Percentiles rank a stretch among this genome's conserved stretches.
Evolutionary conservation across 495 filamentous ascomycete genomes (phyloP).

Genomic region (Evansstolkia leycettana): DNA sequence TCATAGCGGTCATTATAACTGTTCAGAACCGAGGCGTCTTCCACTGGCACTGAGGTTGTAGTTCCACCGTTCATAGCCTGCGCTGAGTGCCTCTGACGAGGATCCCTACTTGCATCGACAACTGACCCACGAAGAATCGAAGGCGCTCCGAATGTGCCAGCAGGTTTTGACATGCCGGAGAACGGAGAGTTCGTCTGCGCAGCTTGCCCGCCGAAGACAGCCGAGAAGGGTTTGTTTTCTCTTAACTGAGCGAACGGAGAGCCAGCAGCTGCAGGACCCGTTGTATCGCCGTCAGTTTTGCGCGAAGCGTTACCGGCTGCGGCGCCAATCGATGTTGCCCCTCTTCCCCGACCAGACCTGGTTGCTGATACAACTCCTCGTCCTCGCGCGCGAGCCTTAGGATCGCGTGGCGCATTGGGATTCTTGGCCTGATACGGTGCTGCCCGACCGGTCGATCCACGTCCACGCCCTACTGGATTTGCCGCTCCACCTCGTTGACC

Average conservation of each 20-base stretch:
- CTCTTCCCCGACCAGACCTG: conserved; percentile 15
- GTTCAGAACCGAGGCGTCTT: conserved; percentile 12
- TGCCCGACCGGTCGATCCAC: conserved; percentile 14
- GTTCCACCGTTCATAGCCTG: conserved; percentile 3
- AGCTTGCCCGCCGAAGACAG: conserved; percentile 9
- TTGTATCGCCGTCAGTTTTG: background rate
- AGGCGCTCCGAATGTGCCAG: conserved; percentile 3
- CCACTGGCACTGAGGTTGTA: conserved; percentile 7
- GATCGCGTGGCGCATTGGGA: conserved; percentile 7
- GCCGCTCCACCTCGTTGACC: conserved; percentile 18
- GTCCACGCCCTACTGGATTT: conserved; percentile 15
- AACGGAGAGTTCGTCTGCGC: conserved; percentile 12
- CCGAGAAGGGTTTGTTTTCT: conserved; percentile 7
- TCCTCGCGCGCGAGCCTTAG: conserved; percentile 15
- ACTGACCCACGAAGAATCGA: conserved; percentile 5
- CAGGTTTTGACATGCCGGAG: conserved; percentile 8
- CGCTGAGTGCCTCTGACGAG: conserved; percentile 2
- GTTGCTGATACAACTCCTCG: conserved; percentile 12
- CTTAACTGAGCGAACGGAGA: conserved; percentile 24
- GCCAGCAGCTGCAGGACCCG: conserved; percentile 1
- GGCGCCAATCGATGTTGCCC: conserved; percentile 5
- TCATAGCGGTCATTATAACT: conserved; percentile 32
- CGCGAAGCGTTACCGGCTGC: background rate
- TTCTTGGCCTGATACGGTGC: conserved; percentile 13
- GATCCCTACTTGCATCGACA: conserved; percentile 7